Base-by-base conservation (phyloP, 2,329 filamentous ascomycete species). In the Colletotrichum limetticola region DNA sequence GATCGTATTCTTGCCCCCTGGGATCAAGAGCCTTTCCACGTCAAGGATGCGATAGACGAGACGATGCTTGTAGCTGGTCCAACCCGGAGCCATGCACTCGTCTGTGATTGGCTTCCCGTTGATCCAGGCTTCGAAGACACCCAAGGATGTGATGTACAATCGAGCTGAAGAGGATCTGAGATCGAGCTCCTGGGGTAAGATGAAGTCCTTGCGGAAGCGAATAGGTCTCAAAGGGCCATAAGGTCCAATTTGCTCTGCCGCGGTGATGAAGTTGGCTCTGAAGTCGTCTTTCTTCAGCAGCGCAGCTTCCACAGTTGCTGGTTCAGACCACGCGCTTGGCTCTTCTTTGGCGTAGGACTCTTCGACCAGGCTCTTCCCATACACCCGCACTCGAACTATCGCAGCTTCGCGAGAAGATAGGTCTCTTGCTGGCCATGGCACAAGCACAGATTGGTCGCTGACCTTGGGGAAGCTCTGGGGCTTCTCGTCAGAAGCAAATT, bases 121-220 rank as follows among this genome's bases (percentile, higher is more conserved):
- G 71, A 86, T 79, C 12, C 78, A 79, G 0, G 79, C 81, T n/a
- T 79, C 75, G 71, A 82, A 85, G 2, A 84, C 78, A 5, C 83
- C 83, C 19, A 81, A 76, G 1, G 79, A 79, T 0, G 82, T 83
- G 63, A 83, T 78, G 68, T 84, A 83, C 2, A 84, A 73, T 12
- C 80, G 74, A 1, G 81, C 81, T 28, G 64, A 37, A 46, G 19
- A n/a, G 9, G 14, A 4, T 42, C 42, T 46, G 42, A 46, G 6
- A 46, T 46, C 42, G 19, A 46, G 42, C 42, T n/a, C 42, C 19
- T 46, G 42, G 3, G 42, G 19, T n/a, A 46, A 46, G 14, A 2
- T n/a, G 42, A 46, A 46, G 2, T 46, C 42, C 3, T n/a, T 46
- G 7, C 42, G 42, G 42, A 46, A 46, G 14, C 42, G 42, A 46